A percentile compares a stretch with the other conserved stretches of the same genome.
phyloP scores from a whole-genome alignment of 306 rosid genomes.

The Psophocarpus tetragonolobus region DNA sequence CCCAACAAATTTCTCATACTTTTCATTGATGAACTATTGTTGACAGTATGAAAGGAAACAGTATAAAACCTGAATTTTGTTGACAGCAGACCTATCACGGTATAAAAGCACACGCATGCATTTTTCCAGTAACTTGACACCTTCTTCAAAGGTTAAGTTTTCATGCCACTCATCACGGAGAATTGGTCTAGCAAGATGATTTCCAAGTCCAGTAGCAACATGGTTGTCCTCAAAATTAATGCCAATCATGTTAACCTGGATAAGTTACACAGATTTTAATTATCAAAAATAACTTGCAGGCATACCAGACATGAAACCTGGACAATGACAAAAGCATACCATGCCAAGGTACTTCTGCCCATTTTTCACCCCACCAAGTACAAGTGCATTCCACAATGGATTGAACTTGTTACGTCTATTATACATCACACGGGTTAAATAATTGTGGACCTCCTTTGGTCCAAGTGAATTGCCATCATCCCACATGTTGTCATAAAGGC shows the following conservation, averaged over 20 bases:
- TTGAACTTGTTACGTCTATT: conserved; percentile 56
- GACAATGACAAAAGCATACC: conserved; percentile 45
- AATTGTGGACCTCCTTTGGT: conserved; percentile 57
- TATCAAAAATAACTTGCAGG: conserved; percentile 14
- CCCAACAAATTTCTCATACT: not conserved
- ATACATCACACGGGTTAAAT: conserved; percentile 51
- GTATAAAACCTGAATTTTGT: conserved; percentile 62
- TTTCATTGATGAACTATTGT: not conserved
- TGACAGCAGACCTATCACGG: conserved; percentile 83
- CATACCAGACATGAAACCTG: not conserved
- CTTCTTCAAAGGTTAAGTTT: conserved; percentile 86
- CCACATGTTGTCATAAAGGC: conserved; percentile 85
- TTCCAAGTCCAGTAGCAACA: conserved; percentile 96
- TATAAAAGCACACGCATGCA: conserved; percentile 97
- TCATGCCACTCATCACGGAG: conserved; percentile 98
- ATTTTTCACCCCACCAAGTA: conserved; percentile 50
- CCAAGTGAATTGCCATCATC: conserved; percentile 56
- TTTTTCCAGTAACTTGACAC: conserved; percentile 85
- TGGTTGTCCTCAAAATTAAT: conserved; percentile 82
- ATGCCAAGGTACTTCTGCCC: conserved; percentile 58
- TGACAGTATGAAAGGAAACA: conserved; percentile 28
- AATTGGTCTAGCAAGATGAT: conserved; percentile 95
- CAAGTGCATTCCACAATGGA: conserved; percentile 54
- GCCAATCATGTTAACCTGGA: conserved; percentile 95
- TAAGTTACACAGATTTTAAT: not conserved